Evolutionary conservation across 768 basidiomycete genomes (phyloP), one percentile per base, ranked within the genome.

Genomic region (Podaxis mareebaensis): DNA sequence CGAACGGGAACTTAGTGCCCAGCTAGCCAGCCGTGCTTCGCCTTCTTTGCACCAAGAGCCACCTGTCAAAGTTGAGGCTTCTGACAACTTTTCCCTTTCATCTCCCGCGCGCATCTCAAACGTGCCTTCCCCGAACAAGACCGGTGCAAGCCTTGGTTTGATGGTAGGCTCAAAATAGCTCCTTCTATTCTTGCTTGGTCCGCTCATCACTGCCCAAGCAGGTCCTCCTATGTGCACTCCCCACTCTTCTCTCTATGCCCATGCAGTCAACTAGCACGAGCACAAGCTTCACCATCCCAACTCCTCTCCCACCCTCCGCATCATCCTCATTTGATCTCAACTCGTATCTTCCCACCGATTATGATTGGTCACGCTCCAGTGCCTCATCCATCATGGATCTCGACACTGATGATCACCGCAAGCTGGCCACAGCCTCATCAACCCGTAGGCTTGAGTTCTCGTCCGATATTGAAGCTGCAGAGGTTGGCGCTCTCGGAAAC

Each of bases 191-290:
- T 17, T 13, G 78, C 11, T 28, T 28, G 7, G 13, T 51, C 77
- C 76, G 13, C 61, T 56, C 46, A 24, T n/a, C 48, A 40, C 54
- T 12, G 39, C 61, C 17, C 44, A 60, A 63, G 53, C 79, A 91
- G 86, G 89, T 90, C 68, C 82, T 93, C 52, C 81, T 92, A 49
- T 92, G 90, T 68, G 89, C 90, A 2, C 81, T 93, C 28, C 91
- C 91, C 15, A 84, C 87, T 22, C 81, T 93, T 49, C 81, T 92
- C 58, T 87, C 90, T 22, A 79, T 90, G 76, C 83, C 88, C 55
- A 76, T 85, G 65, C 85, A 87, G 65, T 77, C 81, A 22, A 68
- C 81, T 17, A 68, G 83, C 26, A 68, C 85, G 12, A 85, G 85
- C 54, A 80, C 84, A 52, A 79, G 80, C 65, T 86, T 89, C 71